A percentile compares a stretch with the other conserved stretches of the same genome.
These are phyloP conservation scores for Paratinospora sagittata DNA, from an alignment of 164 flowering plant species.

Conservation along the genomic window DNA sequence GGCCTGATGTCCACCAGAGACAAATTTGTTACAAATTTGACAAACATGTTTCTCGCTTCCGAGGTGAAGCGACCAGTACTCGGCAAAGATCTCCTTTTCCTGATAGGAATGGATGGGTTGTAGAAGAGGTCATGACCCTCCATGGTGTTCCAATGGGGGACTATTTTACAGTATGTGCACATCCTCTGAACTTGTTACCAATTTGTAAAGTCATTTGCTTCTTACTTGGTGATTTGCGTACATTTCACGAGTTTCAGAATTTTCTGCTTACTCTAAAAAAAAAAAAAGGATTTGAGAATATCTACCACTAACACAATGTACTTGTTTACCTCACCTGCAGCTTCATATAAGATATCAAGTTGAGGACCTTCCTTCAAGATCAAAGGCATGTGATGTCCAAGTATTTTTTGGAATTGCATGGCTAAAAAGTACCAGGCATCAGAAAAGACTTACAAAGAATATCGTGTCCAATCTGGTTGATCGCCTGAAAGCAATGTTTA, in stretches of 20 bases:
- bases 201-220: too few species aligned
- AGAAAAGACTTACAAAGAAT: conserved; percentile 73
- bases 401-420: conserved; percentile 73
- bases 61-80: conserved; percentile 83
- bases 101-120: conserved; percentile 63
- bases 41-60: conserved; percentile 57
- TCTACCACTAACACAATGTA: conserved; percentile 4
- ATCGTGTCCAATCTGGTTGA: conserved; percentile 53
- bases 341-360: conserved; percentile 74
- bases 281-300: neutral
- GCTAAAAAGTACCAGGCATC: conserved; percentile 74
- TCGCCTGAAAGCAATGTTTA: conserved; percentile 55
- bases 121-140: conserved; percentile 88
- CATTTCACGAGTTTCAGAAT: too few species aligned
- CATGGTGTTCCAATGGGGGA: conserved; percentile 89
- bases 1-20: conserved; percentile 65
- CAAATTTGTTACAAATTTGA: conserved; percentile 67
- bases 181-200: neutral
- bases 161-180: conserved; percentile 59
- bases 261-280: too few species aligned
- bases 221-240: too few species aligned
- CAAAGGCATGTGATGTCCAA: conserved; percentile 47
- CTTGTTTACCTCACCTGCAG: conserved; percentile 37
- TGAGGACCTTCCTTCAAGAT: conserved; percentile 57
- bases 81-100: conserved; percentile 67